Percentiles rank a stretch among this genome's conserved stretches.
Evolutionary conservation across 1,284 basidiomycete species (phyloP).

Genomic region (Tilletiaria anomala): DNA sequence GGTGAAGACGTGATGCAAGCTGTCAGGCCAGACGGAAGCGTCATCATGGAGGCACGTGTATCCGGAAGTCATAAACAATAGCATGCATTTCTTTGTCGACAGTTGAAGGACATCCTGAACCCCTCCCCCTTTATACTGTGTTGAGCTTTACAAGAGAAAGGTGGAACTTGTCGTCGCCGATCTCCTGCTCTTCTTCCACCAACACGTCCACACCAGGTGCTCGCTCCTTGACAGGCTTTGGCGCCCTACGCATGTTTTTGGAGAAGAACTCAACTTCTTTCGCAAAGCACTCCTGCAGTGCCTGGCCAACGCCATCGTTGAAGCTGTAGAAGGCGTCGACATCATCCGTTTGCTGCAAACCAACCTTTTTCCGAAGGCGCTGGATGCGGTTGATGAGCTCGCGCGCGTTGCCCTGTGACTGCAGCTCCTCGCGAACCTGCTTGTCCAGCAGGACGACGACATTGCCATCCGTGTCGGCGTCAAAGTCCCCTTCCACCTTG

Average conservation of each 20-base stretch:
- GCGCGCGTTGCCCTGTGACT: constrained; percentile 72
- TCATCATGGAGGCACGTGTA: too few relatives aligned
- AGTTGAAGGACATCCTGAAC: too few relatives aligned
- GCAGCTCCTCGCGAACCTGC: constrained; percentile 69
- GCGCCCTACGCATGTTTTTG: constrained; percentile 55
- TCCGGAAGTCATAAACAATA: too few relatives aligned
- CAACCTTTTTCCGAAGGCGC: constrained; percentile 87
- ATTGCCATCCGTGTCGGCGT: constrained; percentile 81
- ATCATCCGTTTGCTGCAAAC: constrained; percentile 85
- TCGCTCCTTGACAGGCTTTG: constrained; percentile 32
- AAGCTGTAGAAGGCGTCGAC: constrained; percentile 78
- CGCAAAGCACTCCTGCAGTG: constrained; percentile 51
- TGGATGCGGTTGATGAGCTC: constrained; percentile 90
- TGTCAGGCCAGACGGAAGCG: too few relatives aligned
- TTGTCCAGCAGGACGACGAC: constrained; percentile 86
- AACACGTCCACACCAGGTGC: constrained; percentile 46
- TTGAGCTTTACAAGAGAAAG: constrained; percentile 30
- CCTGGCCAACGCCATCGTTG: constrained; percentile 50
- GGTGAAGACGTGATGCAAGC: too few relatives aligned
- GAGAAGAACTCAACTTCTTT: constrained; percentile 59
- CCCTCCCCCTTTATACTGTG: too few relatives aligned
- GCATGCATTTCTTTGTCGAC: too few relatives aligned
- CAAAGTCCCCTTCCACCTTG: constrained; percentile 47
- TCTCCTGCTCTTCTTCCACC: constrained; percentile 73
- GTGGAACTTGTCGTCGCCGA: constrained; percentile 64